Base-by-base conservation (phyloP, 805 yeast genomes). In the Nakazawaea wickerhamii region DNA sequence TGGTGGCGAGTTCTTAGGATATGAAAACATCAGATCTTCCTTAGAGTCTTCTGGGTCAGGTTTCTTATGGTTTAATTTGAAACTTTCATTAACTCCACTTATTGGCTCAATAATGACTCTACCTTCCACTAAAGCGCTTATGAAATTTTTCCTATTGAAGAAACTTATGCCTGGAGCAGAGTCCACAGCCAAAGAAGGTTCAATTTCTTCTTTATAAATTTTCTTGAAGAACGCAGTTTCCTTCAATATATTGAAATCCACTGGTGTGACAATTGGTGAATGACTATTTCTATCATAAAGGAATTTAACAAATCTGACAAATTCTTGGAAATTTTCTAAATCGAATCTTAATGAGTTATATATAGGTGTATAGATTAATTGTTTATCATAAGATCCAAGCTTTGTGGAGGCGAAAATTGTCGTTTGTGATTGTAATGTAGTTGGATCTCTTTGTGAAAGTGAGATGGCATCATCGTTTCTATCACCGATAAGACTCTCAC, bases 21-120 rank as follows among this genome's bases (percentile, higher is more conserved):
- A 71, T 15, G 68, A 60, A 48, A 67, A 73, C 37, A 71, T 45
- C 41, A 64, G 69, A 0, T 65, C 63, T 34, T 55, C 61, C 17
- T 39, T 31, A 4, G 55, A 40, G 1, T 55, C 52, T 15, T 32
- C 15, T 53, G 52, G 41, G 3, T 49, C 41, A 6, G 42, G 46
- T 1, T 47, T 39, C 15, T 31, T 42, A 20, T 49, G 30, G 56
- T 61, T 27, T 27, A 67, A 52, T 52, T 79, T 77, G 64, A 82
- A 83, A 1, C 77, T 75, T 59, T 85, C 95, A 54, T 90, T 89
- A 31, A 83, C 72, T 0, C 91, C 90, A 40, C 87, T 77, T 7
- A 90, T 75, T 0, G 99, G 99, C 60, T 89, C 95, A 30, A 91
- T 80, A 3, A 79, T 70, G 5, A 87, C 88, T 34, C 83, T 71